Percentiles rank a stretch among this genome's conserved stretches.
These are phyloP conservation scores for Eucalyptus camaldulensis DNA, from an alignment of 345 rosid genomes.

Conservation along the genomic window DNA sequence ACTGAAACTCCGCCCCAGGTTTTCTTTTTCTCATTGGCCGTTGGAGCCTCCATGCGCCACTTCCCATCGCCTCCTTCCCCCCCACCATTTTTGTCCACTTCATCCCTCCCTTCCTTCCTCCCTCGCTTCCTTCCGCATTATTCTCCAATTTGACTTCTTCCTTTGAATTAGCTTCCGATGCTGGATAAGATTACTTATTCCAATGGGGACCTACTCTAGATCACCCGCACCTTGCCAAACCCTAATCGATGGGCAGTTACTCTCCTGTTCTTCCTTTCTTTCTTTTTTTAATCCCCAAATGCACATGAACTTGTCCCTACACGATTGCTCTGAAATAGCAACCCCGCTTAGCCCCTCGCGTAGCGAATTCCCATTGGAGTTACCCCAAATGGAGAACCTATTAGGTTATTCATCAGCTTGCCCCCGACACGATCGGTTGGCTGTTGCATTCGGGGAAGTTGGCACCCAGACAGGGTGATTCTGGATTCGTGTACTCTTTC, in stretches of 20 bases:
- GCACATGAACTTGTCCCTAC: not conserved
- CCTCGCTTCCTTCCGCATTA: not conserved
- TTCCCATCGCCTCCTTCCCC: not conserved
- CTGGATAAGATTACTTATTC: not conserved
- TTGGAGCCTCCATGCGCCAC: slow-evolving; percentile 60
- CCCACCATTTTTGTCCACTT: slow-evolving; percentile 4
- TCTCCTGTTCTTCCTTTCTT: accelerated
- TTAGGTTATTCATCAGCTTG: not conserved
- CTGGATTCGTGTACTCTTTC: not conserved
- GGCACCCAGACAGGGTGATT: not conserved
- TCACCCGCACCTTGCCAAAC: not conserved
- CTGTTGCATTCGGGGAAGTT: not conserved
- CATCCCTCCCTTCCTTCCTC: not conserved
- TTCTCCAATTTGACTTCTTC: not conserved
- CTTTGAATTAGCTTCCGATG: not conserved
- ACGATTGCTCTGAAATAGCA: not conserved
- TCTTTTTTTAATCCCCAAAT: not conserved
- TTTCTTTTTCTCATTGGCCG: slow-evolving; percentile 20
- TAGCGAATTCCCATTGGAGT: not conserved
- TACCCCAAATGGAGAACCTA: not conserved
- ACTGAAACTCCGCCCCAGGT: slow-evolving; percentile 15
- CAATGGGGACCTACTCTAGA: not conserved
- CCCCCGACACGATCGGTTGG: not conserved
- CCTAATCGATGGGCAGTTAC: not conserved
- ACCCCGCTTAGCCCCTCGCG: not conserved